Evolutionary conservation across 1,284 basidiomycete genomes (phyloP), one percentile per base, ranked within the genome.

Genomic region (Ceratobasidium sp.): DNA sequence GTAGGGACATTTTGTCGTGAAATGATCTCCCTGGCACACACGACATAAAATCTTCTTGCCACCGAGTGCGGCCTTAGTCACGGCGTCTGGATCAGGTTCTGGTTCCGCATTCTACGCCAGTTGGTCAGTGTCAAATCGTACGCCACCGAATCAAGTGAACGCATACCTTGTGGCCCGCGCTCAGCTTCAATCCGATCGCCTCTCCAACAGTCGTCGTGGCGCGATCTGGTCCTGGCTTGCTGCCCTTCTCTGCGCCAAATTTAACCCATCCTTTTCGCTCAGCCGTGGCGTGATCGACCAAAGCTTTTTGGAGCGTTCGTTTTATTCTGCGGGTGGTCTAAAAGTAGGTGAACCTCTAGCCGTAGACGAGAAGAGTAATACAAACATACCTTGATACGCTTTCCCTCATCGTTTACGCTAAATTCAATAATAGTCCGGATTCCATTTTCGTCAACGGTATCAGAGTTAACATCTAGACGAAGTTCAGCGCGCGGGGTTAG

Each of bases 1-100:
- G 89, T 98, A 98, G 14, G 98, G 98, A 89, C 98, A 99, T 83
- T 97, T 96, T 76, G 96, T 93, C 14, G 98, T 99, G 84, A 97
- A 99, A 85, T 99, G 98, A 79, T 94, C 94, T 74, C 97, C 97
- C 83, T 97, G 96, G 86, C 98, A 99, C 75, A 98, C 85, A 79
- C 98, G 90, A 88, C 97, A 99, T 67, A 89, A 86, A 77, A 99
- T 95, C 81, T 96, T 95, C 82, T 96, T 96, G 76, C 81, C 82
- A 72, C 84, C 89, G 33, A 94, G 89, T 79, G 90, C 89, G 36
- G 83, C 84, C 83, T 95, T 96, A 79, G 93, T 84, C 69, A 86
- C 85, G 78, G 93, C 89, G 81, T 93, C 91, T 41, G 90, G 89
- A 33, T 91, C 87, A 72, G 87, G 88, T 76, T 96, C 95, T 9